Evolutionary conservation across 2,329 filamentous ascomycete genomes (phyloP).

Genomic region (Claviceps lovelessii): DNA sequence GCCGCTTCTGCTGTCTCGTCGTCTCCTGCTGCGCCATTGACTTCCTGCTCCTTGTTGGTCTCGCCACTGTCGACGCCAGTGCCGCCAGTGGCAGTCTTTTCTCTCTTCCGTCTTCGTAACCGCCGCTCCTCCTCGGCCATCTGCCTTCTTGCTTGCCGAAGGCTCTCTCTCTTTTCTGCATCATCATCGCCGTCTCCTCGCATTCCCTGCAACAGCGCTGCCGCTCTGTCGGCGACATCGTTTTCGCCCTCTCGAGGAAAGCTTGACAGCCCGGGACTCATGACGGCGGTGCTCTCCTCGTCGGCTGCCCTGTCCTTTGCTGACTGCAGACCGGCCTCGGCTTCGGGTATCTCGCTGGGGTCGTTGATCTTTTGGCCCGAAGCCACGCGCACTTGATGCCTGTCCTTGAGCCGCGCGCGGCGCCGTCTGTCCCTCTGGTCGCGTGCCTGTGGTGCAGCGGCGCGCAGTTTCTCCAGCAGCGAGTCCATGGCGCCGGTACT

Average conservation of each 20-base stretch:
- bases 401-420: conserved; percentile 76
- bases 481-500: conserved; percentile 91
- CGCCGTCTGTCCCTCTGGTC: conserved; percentile 82
- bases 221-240: conserved; percentile 75
- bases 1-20: not conserved
- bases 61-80: conserved; percentile 17
- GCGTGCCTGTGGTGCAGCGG: conserved; percentile 76
- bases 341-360: conserved; percentile 44
- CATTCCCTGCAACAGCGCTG: conserved; percentile 70
- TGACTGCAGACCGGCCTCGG: conserved; percentile 27
- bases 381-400: conserved; percentile 77
- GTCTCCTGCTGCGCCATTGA: conserved; percentile 8
- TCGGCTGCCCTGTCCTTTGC: conserved; percentile 22
- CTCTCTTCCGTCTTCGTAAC: conserved; percentile 49
- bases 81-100: conserved; percentile 31
- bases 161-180: conserved; percentile 40
- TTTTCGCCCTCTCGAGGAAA: conserved; percentile 38
- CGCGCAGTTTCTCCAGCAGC: conserved; percentile 83
- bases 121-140: conserved; percentile 68
- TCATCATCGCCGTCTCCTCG: conserved; percentile 47
- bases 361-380: conserved; percentile 80
- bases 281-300: conserved; percentile 31
- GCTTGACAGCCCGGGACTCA: conserved; percentile 33
- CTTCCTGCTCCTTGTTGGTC: conserved; percentile 11
- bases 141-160: conserved; percentile 49